phyloP scores from a whole-genome alignment of 805 yeast genomes.

The Zygosaccharomyces lentus region DNA sequence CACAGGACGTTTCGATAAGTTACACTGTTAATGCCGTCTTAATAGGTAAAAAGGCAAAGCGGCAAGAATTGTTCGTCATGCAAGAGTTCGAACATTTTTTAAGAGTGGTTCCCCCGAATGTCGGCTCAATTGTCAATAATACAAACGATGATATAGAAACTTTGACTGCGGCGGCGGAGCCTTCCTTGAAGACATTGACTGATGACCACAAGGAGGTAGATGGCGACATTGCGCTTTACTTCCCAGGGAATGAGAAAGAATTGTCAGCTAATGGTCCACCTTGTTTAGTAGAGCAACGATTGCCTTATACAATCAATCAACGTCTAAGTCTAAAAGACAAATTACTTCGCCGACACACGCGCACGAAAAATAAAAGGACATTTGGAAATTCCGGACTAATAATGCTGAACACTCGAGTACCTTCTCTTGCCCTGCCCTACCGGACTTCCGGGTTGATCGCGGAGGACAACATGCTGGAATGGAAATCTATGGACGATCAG shows the following conservation, averaged over 20 bases:
- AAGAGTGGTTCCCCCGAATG: constrained; percentile 31
- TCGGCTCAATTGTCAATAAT: background rate
- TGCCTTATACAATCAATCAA: background rate
- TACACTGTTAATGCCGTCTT: constrained; percentile 52
- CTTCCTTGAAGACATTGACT: background rate
- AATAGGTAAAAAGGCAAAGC: constrained; percentile 40
- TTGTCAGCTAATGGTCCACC: background rate
- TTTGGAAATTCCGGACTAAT: constrained; percentile 28
- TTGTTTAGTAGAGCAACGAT: background rate
- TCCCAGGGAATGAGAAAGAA: no score
- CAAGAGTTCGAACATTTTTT: constrained; percentile 21
- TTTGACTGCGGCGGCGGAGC: background rate
- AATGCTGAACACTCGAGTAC: constrained; percentile 25
- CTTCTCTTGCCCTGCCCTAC: constrained; percentile 35
- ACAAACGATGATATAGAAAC: background rate
- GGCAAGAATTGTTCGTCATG: constrained; percentile 18
- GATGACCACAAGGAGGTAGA: background rate
- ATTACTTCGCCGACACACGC: background rate
- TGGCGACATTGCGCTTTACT: background rate
- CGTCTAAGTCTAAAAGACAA: background rate
- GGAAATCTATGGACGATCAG: constrained; percentile 28
- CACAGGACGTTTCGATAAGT: constrained; percentile 39
- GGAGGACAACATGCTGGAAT: constrained; percentile 32
- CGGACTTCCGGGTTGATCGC: constrained; percentile 33
- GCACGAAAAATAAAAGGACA: background rate